Base-by-base conservation (phyloP, 2,329 filamentous ascomycete genomes). In the Diaporthe ampelina region DNA sequence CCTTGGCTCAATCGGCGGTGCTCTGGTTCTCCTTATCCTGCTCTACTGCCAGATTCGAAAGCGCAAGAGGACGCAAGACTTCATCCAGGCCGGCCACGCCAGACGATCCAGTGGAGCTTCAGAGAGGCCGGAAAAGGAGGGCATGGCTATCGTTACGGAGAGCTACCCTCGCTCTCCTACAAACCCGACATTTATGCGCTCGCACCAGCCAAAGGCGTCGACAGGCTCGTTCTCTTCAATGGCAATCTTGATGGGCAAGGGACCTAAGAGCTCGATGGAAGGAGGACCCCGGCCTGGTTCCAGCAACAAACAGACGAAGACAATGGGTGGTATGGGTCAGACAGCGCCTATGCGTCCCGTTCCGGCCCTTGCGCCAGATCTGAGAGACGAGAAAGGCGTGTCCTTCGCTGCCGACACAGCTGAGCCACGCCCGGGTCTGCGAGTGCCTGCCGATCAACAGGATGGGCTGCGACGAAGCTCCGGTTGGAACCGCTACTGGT, bases 401-500 rank as follows among this genome's bases (percentile, higher is more conserved):
- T 82, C 84, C 4, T 86, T 86, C 73, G 81, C 82, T 7, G 70
- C 78, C 54, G 77, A 77, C 71, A 80, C 78, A 8, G 78, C 79
- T 75, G 84, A 78, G 80, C 84, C 84, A 74, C 84, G 82, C 73
- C 80, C 81, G 54, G 76, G 81, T 79, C 75, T 81, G 76, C 74
- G 84, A 72, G 75, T 77, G 76, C 76, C 83, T 80, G 70, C 79
- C 76, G 76, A 83, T 59, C 77, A 78, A 70, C 80, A 87, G 67
- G 87, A 85, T 65, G 83, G 83, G 58, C 84, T 86, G 26, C 87
- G 91, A 72, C 87, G 90, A 79, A 94, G 92, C 78, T 94, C 92
- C 4, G 92, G 92, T 63, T 95, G 93, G 93, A 94, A 94, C 81
- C 86, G 90, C 70, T 95, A 94, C 83, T 95, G 93, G 89, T 94